Percentiles rank a stretch among this genome's conserved stretches.
phyloP scores from a whole-genome alignment of 495 filamentous ascomycete species.

The Daldinia childiae region DNA sequence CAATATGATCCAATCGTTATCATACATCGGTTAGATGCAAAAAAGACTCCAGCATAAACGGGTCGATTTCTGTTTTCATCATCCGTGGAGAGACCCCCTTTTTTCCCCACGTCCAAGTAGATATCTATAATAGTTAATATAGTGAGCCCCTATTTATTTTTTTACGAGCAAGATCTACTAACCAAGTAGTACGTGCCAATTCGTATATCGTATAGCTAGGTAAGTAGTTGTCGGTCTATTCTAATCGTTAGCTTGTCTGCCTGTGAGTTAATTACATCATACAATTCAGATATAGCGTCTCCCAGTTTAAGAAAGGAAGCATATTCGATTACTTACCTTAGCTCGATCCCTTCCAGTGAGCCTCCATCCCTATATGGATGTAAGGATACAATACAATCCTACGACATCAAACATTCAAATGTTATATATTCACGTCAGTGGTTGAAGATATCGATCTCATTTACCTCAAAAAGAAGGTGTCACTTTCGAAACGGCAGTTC shows the following conservation, averaged over 20 bases:
- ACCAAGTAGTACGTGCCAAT: slow-evolving; percentile 5
- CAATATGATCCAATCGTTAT: slow-evolving; percentile 24
- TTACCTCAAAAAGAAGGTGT: slow-evolving; percentile 12
- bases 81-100: slow-evolving; percentile 31
- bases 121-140: slow-evolving; percentile 23
- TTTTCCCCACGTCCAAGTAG: slow-evolving; percentile 33
- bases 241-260: background rate
- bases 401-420: background rate
- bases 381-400: background rate
- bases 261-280: slow-evolving; percentile 25
- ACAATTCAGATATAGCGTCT: background rate
- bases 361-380: background rate
- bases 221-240: background rate
- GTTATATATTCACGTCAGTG: background rate
- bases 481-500: slow-evolving; percentile 13
- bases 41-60: slow-evolving; percentile 25
- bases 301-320: background rate
- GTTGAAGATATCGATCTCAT: background rate
- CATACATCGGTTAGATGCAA: slow-evolving; percentile 28
- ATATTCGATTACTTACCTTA: slow-evolving; percentile 1
- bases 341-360: background rate
- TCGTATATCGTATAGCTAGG: slow-evolving; percentile 23
- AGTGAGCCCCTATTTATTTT: slow-evolving; percentile 24
- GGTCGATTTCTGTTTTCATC: slow-evolving; percentile 14
- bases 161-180: slow-evolving; percentile 27